phyloP scores from a whole-genome alignment of 1,284 basidiomycete genomes.

The Pseudozyma pruni region DNA sequence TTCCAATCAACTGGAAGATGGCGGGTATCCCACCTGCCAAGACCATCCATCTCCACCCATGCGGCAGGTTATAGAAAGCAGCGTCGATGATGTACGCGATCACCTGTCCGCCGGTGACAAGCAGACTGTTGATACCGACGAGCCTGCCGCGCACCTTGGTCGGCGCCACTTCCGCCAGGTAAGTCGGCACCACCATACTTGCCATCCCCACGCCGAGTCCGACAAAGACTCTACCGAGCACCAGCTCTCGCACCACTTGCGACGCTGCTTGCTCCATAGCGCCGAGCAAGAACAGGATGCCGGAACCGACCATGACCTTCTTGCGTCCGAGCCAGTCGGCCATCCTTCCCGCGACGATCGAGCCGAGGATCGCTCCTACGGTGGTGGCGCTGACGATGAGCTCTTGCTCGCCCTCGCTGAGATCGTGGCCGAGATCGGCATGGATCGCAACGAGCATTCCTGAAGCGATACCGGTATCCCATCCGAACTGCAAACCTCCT shows the following conservation, averaged over 20 bases:
- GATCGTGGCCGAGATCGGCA: constrained; percentile 53
- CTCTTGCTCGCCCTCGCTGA: constrained; percentile 57
- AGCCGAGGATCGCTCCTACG: constrained; percentile 57
- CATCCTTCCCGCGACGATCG: constrained; percentile 48
- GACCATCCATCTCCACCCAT: constrained; percentile 64
- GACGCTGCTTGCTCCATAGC: constrained; percentile 58
- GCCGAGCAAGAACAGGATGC: constrained; percentile 57
- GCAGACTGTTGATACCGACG: constrained; percentile 57
- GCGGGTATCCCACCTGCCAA: constrained; percentile 54
- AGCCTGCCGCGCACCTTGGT: constrained; percentile 52
- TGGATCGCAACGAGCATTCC: constrained; percentile 61
- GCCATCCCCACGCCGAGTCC: constrained; percentile 60
- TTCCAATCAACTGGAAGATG: constrained; percentile 53
- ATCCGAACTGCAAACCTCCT: constrained; percentile 51
- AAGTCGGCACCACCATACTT: constrained; percentile 55
- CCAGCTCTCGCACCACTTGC: constrained; percentile 56
- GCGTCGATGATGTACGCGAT: constrained; percentile 57
- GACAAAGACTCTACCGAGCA: constrained; percentile 54
- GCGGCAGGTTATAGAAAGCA: constrained; percentile 53
- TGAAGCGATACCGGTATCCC: constrained; percentile 53
- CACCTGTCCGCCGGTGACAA: constrained; percentile 62
- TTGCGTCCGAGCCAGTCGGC: constrained; percentile 54
- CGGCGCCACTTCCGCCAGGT: constrained; percentile 58
- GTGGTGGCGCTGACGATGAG: constrained; percentile 60
- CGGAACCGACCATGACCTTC: constrained; percentile 53